Evolutionary conservation across 2,329 filamentous ascomycete species (phyloP), one percentile per base, ranked within the genome.

Genomic region (Ceratocystis ficicola): DNA sequence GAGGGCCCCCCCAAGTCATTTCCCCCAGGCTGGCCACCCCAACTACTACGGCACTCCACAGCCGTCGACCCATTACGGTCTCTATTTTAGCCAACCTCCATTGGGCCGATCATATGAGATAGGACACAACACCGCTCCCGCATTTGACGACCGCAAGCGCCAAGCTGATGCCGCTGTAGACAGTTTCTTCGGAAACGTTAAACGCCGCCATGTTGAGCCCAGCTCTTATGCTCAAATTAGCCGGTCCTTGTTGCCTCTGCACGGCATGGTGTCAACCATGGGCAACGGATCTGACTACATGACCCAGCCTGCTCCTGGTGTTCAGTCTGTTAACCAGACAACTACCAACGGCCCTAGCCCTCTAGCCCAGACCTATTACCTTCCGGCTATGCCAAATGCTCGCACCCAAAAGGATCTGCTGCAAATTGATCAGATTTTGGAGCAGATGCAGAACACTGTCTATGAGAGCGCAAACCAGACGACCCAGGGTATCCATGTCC

Each of bases 371-470:
- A 77, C 77, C 69, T 96, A 96, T 77, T 90, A 90, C 69, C 81
- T 96, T 67, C 90, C 94, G 65, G 86, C 91, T 8, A 90, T 95
- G 79, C 86, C 86, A 61, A 95, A 91, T 72, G 82, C 95, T 66
- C 86, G 93, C 73, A 96, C 92, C 62, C 96, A 97, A 82, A 91
- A 86, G 74, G 94, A 99, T 74, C 81, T 99, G 55, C 80, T 95
- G 74, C 91, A 95, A 74, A 92, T 97, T 72, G 94, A 97, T 75
- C 88, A 91, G 73, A 89, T 97, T 75, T 83, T 99, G 65, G 91
- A 96, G 77, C 90, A 96, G 77, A 93, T 97, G 81, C 92, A 96
- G 77, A 86, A 88, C 69, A 96, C 93, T 59, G 90, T 97, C 62
- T 97, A 97, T 74, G 94, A 97, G 77, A 95, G 87, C 74, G 86